These are phyloP conservation scores for Neonectria punicea DNA, from an alignment of 2,329 filamentous ascomycete genomes.

Conservation along the genomic window DNA sequence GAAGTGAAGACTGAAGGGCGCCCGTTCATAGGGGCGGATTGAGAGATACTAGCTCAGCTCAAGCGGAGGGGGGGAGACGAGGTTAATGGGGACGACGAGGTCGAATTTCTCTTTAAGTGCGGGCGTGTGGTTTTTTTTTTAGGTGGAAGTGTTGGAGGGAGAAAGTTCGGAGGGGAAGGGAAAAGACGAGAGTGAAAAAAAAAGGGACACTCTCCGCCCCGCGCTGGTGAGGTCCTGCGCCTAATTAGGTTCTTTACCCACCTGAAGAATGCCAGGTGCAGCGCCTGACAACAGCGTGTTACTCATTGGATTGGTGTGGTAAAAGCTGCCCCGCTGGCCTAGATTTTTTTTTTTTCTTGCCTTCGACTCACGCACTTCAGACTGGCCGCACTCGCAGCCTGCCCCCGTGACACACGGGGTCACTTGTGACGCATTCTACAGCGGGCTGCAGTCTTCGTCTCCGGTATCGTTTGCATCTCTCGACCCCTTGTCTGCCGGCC, in stretches of 20 bases:
- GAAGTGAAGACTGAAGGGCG: conserved; percentile 87
- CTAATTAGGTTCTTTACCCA: neutral
- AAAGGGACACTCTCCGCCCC: neutral
- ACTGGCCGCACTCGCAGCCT: neutral
- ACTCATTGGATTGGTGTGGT: conserved; percentile 35
- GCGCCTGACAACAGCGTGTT: conserved; percentile 37
- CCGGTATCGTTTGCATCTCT: neutral
- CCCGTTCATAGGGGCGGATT: conserved; percentile 85
- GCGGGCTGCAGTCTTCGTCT: neutral
- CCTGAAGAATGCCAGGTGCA: neutral
- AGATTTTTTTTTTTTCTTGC: conserved; percentile 26
- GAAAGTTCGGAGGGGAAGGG: conserved; percentile 6
- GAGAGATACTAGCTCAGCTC: conserved; percentile 47
- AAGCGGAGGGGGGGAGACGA: conserved; percentile 35
- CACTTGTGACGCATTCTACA: too few species aligned
- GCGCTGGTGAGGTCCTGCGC: neutral
- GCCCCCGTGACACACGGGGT: too few species aligned
- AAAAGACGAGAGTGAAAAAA: conserved; percentile 22
- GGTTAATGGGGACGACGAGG: conserved; percentile 21
- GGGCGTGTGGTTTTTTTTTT: neutral
- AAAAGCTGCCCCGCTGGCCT: conserved; percentile 18
- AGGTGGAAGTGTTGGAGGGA: conserved; percentile 1
- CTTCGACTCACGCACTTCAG: neutral
- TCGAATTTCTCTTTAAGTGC: conserved; percentile 24
- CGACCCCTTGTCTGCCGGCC: too few species aligned